phyloP scores from a whole-genome alignment of 139 green algal species.

The Chlamydomonas sp. region DNA sequence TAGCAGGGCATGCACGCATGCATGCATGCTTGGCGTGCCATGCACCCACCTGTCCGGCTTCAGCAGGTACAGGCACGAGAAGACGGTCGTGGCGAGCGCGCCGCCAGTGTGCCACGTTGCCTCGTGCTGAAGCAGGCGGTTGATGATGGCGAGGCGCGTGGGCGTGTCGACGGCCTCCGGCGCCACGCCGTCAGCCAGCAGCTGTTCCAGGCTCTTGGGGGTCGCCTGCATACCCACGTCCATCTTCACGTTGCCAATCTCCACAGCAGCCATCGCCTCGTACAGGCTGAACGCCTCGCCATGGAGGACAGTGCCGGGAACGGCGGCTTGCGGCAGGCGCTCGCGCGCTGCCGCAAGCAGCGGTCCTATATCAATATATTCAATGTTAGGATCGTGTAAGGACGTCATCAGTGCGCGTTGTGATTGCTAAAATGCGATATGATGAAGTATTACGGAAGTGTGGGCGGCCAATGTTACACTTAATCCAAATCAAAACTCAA shows the following conservation, averaged over 20 bases:
- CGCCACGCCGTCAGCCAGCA: slow-evolving; percentile 17
- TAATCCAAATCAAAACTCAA: too few relatives aligned
- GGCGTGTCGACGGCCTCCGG: slow-evolving; percentile 18
- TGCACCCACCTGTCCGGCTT: slow-evolving; percentile 41
- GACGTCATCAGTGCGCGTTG: too few relatives aligned
- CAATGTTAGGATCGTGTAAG: too few relatives aligned
- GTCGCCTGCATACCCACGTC: slow-evolving; percentile 52
- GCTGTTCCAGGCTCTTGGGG: slow-evolving; percentile 16
- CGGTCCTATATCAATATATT: slow-evolving; percentile 2
- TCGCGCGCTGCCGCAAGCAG: background rate
- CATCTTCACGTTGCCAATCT: slow-evolving; percentile 86
- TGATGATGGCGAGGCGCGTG: slow-evolving; percentile 35
- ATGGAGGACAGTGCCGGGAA: slow-evolving; percentile 44
- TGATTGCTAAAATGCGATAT: too few relatives aligned
- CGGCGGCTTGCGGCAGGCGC: background rate
- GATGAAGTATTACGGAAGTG: too few relatives aligned
- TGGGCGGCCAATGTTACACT: too few relatives aligned
- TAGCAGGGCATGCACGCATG: background rate
- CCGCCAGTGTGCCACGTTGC: slow-evolving; percentile 65
- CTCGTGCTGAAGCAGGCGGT: slow-evolving; percentile 52
- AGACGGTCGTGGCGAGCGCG: slow-evolving; percentile 73
- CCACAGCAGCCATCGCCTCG: slow-evolving; percentile 84
- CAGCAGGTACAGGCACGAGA: slow-evolving; percentile 79
- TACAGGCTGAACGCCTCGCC: slow-evolving; percentile 75
- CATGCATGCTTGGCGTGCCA: background rate